Evolutionary conservation across 1,139 yeast species (phyloP).

Genomic region (Zygoascus meyerae): DNA sequence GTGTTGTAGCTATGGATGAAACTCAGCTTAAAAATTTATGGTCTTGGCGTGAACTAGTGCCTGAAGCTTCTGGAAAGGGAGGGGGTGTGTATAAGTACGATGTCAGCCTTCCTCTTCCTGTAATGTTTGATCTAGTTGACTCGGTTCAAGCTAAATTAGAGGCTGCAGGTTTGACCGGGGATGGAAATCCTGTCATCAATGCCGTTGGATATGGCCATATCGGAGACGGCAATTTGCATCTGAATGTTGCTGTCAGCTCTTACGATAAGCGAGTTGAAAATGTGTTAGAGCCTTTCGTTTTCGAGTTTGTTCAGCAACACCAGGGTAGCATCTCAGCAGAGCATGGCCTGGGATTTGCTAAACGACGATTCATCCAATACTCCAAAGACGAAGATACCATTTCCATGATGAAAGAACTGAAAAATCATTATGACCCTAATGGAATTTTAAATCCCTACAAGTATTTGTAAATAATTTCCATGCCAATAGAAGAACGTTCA

Average conservation of each 20-base stretch:
- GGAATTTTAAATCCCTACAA: slow-evolving; percentile 91
- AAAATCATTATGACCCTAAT: slow-evolving; percentile 80
- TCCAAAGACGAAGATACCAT: slow-evolving; percentile 70
- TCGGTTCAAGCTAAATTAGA: slow-evolving; percentile 57
- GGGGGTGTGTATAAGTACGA: slow-evolving; percentile 98
- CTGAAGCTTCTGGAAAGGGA: slow-evolving; percentile 76
- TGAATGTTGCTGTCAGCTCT: slow-evolving; percentile 84
- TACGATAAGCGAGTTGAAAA: slow-evolving; percentile 72
- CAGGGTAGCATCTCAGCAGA: slow-evolving; percentile 93
- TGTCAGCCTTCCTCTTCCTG: slow-evolving; percentile 78
- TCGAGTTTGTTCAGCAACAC: slow-evolving; percentile 75
- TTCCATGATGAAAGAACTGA: slow-evolving; percentile 65
- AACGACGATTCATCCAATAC: slow-evolving; percentile 81
- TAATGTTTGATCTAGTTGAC: slow-evolving; percentile 73
- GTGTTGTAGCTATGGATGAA: slow-evolving; percentile 94
- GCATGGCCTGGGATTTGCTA: slow-evolving; percentile 95
- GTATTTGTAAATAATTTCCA: slow-evolving; percentile 41
- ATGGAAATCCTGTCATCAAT: slow-evolving; percentile 68
- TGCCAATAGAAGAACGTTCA: too few relatives aligned
- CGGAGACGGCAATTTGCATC: slow-evolving; percentile 93
- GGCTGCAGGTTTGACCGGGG: slow-evolving; percentile 59
- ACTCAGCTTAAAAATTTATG: slow-evolving; percentile 76
- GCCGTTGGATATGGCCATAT: slow-evolving; percentile 95
- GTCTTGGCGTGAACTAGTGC: slow-evolving; percentile 92
- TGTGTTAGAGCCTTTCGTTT: slow-evolving; percentile 84